Base-by-base conservation (phyloP, 495 filamentous ascomycete species). In the Podospora pseudoanserina region DNA sequence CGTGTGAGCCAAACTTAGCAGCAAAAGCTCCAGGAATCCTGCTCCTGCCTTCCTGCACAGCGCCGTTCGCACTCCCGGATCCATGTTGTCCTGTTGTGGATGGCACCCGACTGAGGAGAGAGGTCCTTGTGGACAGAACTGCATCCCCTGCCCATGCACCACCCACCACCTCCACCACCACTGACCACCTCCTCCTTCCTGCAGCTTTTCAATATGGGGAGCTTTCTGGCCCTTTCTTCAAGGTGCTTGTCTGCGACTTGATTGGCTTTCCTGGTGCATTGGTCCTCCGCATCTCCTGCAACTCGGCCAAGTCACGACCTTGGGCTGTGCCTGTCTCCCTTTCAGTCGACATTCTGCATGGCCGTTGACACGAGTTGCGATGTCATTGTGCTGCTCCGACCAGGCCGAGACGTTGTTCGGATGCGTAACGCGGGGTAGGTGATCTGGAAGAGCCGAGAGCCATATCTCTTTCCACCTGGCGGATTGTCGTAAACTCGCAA, bases 271-370 rank as follows among this genome's bases (percentile, higher is more conserved):
- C n/a, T 58, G 13, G n/a, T 26, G 23, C 55, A 4, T 58, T 19
- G n/a, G 55, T 58, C n/a, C 55, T 20, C 23, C 23, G 55, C 55
- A 58, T 26, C 55, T 58, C 55, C 55, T 58, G n/a, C 55, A 58
- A 49, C 39, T 13, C 9, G 15, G 39, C 39, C 39, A 49, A 49
- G 39, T 49, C 39, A 49, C 39, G 39, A 49, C 39, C 15, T 49
- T 49, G 39, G 39, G 39, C 13, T 13, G 30, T 32, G 30, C 4
- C 39, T 11, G 39, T 49, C 6, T 49, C 23, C 23, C 1, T 49
- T 49, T 49, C 39, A 49, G 39, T 58, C 23, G 55, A n/a, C 23
- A 16, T 58, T 20, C 13, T 58, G 55, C 55, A 58, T 19, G n/a
- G 55, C 13, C 13, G 55, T 58, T 58, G 55, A 58, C 55, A 26